Percentiles rank a stretch among this genome's conserved stretches.
Evolutionary conservation across 352 stramenopile species (phyloP).

Genomic region (Stramenopiles sp.): DNA sequence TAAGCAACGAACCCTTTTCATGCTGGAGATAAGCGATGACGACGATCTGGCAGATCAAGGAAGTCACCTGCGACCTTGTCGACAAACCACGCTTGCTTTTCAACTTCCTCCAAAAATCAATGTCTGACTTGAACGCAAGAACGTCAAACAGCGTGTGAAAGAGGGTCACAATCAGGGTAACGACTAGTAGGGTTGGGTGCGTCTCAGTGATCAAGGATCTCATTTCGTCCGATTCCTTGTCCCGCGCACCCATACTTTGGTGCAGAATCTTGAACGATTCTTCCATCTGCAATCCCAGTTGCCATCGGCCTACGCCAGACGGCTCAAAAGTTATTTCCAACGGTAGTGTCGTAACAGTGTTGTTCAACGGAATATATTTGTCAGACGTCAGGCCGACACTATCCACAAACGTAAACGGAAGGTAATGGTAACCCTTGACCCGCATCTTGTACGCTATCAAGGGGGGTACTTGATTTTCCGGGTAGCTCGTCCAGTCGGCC

Average conservation of each 20-base stretch:
- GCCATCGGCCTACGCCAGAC: neutral
- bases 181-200: neutral
- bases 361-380: constrained; percentile 53
- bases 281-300: constrained; percentile 6
- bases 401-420: constrained; percentile 41
- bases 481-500: constrained; percentile 39
- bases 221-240: constrained; percentile 4
- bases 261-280: neutral
- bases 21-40: neutral
- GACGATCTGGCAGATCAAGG: constrained; percentile 4
- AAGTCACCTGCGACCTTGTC: neutral
- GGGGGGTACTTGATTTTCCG: constrained; percentile 25
- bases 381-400: constrained; percentile 54
- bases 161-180: neutral
- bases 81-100: constrained; percentile 7
- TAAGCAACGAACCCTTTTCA: constrained; percentile 9
- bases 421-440: constrained; percentile 28
- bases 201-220: neutral
- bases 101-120: constrained; percentile 12
- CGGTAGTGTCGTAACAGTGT: constrained; percentile 36
- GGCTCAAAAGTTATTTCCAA: constrained; percentile 43
- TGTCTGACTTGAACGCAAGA: neutral
- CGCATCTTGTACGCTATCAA: constrained; percentile 17
- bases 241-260: neutral
- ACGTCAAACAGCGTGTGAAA: constrained; percentile 7